Evolutionary conservation across 176 grass and related monocot genomes (phyloP).

Genomic region (Elaeis guineensis): DNA sequence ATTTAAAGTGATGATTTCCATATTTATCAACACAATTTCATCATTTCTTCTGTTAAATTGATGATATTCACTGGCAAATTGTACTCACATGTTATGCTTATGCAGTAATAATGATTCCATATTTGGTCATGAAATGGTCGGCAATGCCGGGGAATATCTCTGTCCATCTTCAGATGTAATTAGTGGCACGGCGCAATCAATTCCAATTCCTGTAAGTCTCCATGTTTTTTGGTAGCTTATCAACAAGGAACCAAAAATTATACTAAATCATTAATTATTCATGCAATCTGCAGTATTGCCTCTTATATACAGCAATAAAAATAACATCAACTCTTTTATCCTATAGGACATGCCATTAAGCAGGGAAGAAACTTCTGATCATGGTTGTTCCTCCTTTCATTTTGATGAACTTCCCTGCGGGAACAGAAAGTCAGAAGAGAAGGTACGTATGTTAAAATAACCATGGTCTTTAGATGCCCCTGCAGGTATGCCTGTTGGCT

Average conservation of each 20-base stretch:
- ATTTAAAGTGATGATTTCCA: too few species aligned
- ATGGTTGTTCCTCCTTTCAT: constrained; percentile 42
- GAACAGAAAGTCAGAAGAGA: constrained; percentile 44
- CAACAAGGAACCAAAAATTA: not conserved
- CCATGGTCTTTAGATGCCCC: constrained; percentile 10
- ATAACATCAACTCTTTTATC: constrained; percentile 15
- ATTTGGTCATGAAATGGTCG: constrained; percentile 62
- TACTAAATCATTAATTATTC: too few species aligned
- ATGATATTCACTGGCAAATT: not conserved
- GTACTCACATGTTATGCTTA: constrained; percentile 14
- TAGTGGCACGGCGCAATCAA: constrained; percentile 47
- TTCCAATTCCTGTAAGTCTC: constrained; percentile 43
- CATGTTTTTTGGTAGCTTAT: constrained; percentile 3
- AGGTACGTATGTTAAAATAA: constrained; percentile 42
- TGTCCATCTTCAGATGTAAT: constrained; percentile 53
- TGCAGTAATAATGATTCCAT: constrained; percentile 66
- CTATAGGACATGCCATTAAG: constrained; percentile 38
- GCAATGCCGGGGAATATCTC: constrained; percentile 55
- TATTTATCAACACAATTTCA: too few species aligned
- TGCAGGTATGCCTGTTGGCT: constrained; percentile 24
- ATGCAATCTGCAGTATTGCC: too few species aligned
- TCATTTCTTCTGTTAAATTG: too few species aligned
- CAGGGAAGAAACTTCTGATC: constrained; percentile 45
- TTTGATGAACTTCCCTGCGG: constrained; percentile 36
- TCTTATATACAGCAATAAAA: constrained; percentile 2